A percentile compares a stretch with the other conserved stretches of the same genome.
Conservation (phyloP, 164 flowering plant genomes). For the Brasenia schreberi region DNA sequence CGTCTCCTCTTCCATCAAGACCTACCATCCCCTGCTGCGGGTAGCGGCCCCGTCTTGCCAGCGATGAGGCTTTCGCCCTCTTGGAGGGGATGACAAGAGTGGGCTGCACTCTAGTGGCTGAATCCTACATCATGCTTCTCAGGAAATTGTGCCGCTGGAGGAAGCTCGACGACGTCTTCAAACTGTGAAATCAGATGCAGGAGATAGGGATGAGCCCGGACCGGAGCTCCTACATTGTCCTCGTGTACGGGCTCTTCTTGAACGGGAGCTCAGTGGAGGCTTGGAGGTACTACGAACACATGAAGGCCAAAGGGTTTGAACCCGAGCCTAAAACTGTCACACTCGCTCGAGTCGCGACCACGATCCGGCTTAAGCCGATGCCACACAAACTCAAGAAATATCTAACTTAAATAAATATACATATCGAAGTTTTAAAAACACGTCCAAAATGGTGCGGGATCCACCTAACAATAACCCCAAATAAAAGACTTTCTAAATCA, state of each 20-base stretch:
- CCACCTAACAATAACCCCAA: too few relatives aligned
- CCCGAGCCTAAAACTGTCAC: too few relatives aligned
- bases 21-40: conserved; percentile 64
- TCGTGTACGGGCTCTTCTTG: conserved; percentile 71
- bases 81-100: conserved; percentile 46
- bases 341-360: too few relatives aligned
- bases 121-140: conserved; percentile 70
- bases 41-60: conserved; percentile 27
- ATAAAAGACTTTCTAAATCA: too few relatives aligned
- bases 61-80: conserved; percentile 60
- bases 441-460: too few relatives aligned
- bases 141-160: conserved; percentile 75
- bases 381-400: too few relatives aligned
- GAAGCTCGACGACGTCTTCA: conserved; percentile 51
- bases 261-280: conserved; percentile 74
- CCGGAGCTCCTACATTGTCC: conserved; percentile 56
- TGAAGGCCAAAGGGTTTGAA: conserved; percentile 46
- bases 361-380: too few relatives aligned
- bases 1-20: conserved; percentile 42
- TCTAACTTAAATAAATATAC: too few relatives aligned
- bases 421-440: too few relatives aligned
- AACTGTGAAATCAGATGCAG: conserved; percentile 62
- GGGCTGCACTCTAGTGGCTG: conserved; percentile 43
- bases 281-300: conserved; percentile 44
- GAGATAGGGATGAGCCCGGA: conserved; percentile 53